Evolutionary conservation across 495 filamentous ascomycete genomes (phyloP).

Genomic region (Xylaria flabelliformis): DNA sequence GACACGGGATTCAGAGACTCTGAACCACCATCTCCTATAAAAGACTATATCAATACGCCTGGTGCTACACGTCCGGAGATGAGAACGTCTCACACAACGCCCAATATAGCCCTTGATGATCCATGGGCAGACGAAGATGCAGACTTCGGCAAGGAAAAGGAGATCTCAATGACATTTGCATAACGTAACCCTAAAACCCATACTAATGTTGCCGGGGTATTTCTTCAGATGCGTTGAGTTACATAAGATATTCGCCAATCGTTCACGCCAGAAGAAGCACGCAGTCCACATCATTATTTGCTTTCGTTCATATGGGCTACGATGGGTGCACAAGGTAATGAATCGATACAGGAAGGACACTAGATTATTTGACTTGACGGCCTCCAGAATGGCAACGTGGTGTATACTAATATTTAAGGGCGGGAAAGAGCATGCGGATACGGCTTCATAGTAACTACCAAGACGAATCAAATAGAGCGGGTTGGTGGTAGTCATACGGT

Average conservation of each 20-base stretch:
- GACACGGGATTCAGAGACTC: slow-evolving; percentile 63
- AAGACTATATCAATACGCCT: slow-evolving; percentile 39
- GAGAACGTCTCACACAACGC: slow-evolving; percentile 48
- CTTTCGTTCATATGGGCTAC: neutral
- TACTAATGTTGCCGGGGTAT: neutral
- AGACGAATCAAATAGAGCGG: slow-evolving; percentile 2
- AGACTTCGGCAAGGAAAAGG: slow-evolving; percentile 72
- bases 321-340: slow-evolving; percentile 10
- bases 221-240: neutral
- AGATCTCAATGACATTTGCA: slow-evolving; percentile 81
- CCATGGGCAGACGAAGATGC: slow-evolving; percentile 85
- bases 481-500: neutral
- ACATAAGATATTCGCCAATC: neutral
- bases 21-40: slow-evolving; percentile 38
- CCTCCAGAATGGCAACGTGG: neutral
- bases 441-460: neutral
- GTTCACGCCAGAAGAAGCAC: neutral
- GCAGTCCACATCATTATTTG: neutral
- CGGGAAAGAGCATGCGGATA: neutral
- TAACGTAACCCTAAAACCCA: slow-evolving; percentile 32
- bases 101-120: slow-evolving; percentile 64
- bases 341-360: neutral
- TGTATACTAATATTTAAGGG: slow-evolving; percentile 17
- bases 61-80: slow-evolving; percentile 48
- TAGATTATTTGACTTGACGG: slow-evolving; percentile 13